phyloP scores from a whole-genome alignment of 768 basidiomycete species.

The Boletus sp. region DNA sequence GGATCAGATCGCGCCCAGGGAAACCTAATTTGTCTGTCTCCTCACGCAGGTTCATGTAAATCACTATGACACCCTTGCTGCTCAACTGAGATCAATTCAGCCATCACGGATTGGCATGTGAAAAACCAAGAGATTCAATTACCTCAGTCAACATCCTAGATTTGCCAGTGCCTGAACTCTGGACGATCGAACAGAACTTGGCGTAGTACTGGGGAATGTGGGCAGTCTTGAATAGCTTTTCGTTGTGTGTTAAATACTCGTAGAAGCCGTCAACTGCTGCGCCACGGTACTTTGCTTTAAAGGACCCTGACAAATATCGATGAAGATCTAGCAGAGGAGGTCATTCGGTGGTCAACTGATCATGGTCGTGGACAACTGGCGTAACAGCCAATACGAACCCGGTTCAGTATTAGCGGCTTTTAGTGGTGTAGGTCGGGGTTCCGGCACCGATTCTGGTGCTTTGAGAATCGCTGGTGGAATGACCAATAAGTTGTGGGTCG shows the following conservation, averaged over 20 bases:
- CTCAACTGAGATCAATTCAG: background rate
- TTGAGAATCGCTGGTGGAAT: background rate
- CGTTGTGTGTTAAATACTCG: conserved; percentile 15
- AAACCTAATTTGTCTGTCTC: conserved; percentile 3
- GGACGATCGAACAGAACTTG: background rate
- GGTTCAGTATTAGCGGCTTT: no score
- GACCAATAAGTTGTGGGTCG: fast-evolving
- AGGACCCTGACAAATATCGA: background rate
- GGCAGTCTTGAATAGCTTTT: background rate
- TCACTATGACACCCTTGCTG: conserved; percentile 1
- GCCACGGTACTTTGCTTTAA: background rate
- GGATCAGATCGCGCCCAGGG: conserved; percentile 13
- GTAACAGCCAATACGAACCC: background rate
- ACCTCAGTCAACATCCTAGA: conserved; percentile 15
- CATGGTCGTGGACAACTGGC: no score
- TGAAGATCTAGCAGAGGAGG: background rate
- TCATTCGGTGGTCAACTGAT: no score
- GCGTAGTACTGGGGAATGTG: background rate
- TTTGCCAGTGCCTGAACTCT: conserved; percentile 14
- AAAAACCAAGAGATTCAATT: background rate
- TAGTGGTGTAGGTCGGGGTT: no score
- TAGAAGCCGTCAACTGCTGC: conserved; percentile 15
- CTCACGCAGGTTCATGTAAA: conserved; percentile 16
- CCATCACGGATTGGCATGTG: background rate
- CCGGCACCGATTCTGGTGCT: background rate